Evolutionary conservation across 2,329 filamentous ascomycete species (phyloP), one percentile per base, ranked within the genome.

Genomic region (Myotisia sp.): DNA sequence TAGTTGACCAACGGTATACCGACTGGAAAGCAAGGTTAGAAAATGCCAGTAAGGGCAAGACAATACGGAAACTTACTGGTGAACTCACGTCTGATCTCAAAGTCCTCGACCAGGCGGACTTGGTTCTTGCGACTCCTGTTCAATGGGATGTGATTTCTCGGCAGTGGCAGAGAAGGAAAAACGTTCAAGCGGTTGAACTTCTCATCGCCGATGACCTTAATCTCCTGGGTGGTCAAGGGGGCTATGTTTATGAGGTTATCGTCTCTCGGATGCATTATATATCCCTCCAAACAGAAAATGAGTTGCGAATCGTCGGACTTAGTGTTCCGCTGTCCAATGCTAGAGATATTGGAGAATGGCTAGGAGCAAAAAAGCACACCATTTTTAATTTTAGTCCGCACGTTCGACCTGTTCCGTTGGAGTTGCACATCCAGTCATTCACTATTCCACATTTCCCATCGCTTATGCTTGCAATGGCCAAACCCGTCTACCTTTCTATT

Each of bases 231-330:
- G 86, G 85, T 9, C 74, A 78, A 33, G 71, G 74, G 42, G 92
- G 90, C 19, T 92, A 87, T 53, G 70, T 92, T 19, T 98, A 98
- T 57, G 90, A 98, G 63, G 81, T 90, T 34, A 77, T 98, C 34
- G 82, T 98, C n/a, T 94, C 90, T 41, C 79, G 90, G 34, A 94
- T 95, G 80, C 85, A 93, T 54, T 90, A 90, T 43, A 94, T 98
- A 53, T 79, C 84, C 38, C 78, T 83, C 1, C 84, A 94, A 54
- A 79, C 83, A 0, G 81, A 92, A 54, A 75, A 79, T 24, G 74
- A 79, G 6, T 70, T 95, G 63, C 77, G 90, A 33, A 87, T 95
- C 29, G 63, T 98, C 35, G 90, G 85, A 2, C 62, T 98, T 40
- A 86, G 84, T 52, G 90, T 94, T 18, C 92, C 90, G 16, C 68